Conservation (phyloP, 768 basidiomycete species). For the Mycena albidolilacea region DNA sequence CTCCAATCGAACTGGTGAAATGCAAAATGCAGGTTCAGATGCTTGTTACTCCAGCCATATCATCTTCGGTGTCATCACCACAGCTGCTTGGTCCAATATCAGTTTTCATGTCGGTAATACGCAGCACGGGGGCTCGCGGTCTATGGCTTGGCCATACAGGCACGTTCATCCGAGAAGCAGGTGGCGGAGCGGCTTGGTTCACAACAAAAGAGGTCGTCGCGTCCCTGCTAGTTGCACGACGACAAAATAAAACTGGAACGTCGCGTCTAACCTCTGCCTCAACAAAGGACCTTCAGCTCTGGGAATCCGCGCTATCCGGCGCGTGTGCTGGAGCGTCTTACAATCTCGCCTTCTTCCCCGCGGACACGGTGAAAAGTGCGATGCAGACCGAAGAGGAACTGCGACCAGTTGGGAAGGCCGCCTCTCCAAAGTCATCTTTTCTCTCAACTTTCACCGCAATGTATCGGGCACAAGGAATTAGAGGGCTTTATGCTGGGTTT, state of each 20-base stretch:
- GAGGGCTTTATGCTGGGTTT: conserved; percentile 86
- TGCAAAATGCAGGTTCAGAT: conserved; percentile 96
- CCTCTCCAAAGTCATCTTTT: conserved; percentile 60
- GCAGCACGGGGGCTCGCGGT: conserved; percentile 70
- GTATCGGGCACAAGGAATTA: conserved; percentile 81
- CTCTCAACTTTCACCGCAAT: conserved; percentile 75
- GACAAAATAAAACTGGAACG: conserved; percentile 44
- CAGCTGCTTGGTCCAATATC: conserved; percentile 77
- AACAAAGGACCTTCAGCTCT: conserved; percentile 60
- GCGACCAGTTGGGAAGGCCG: conserved; percentile 55
- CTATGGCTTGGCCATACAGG: conserved; percentile 72
- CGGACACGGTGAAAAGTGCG: conserved; percentile 91
- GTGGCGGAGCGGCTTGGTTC: conserved; percentile 92
- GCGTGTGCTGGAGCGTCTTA: conserved; percentile 86
- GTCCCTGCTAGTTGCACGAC: conserved; percentile 69
- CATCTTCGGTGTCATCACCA: conserved; percentile 15
- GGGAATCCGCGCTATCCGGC: conserved; percentile 86
- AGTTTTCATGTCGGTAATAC: conserved; percentile 73
- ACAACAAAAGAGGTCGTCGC: conserved; percentile 85
- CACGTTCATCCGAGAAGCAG: conserved; percentile 90
- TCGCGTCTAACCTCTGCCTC: conserved; percentile 29
- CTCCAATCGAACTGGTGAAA: conserved; percentile 91
- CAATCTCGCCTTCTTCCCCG: conserved; percentile 89
- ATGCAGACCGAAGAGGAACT: conserved; percentile 93
- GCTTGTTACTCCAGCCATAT: conserved; percentile 55